Conservation (phyloP, 805 yeast species). For the Candida yuanshanica region DNA sequence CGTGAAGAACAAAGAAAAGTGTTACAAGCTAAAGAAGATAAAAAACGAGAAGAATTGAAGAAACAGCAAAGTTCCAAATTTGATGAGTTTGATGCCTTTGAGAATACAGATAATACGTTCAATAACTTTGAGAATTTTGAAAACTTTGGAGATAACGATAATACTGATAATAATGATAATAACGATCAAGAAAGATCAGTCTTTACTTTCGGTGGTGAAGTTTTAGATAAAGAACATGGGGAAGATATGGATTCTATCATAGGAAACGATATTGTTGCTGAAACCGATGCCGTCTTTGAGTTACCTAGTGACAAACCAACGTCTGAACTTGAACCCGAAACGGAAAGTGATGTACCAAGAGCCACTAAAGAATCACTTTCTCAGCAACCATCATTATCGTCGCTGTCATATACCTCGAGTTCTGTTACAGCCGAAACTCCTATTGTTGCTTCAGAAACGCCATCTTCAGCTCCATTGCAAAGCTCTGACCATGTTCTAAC, state of each 20-base stretch:
- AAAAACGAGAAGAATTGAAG: constrained; percentile 6
- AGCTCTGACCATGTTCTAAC: no score
- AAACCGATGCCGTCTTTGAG: neutral
- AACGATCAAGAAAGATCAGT: neutral
- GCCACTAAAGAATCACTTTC: neutral
- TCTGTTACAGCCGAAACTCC: no score
- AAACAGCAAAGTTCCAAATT: neutral
- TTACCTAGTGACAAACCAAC: neutral
- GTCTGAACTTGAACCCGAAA: neutral
- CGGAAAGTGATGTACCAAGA: no score
- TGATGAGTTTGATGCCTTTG: constrained; percentile 9
- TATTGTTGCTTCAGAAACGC: no score
- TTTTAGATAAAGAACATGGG: no score
- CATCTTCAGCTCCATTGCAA: neutral
- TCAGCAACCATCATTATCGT: no score
- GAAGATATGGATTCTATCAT: neutral
- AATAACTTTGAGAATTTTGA: constrained; percentile 30
- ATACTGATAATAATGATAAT: no score
- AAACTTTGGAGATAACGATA: constrained; percentile 11
- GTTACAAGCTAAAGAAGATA: constrained; percentile 11
- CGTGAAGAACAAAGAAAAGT: constrained; percentile 23
- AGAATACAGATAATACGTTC: constrained; percentile 18
- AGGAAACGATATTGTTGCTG: neutral
- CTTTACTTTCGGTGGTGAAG: neutral
- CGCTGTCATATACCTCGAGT: no score